These are phyloP conservation scores for Lactarius sanguifluus DNA, from an alignment of 768 basidiomycete genomes.

Conservation along the genomic window DNA sequence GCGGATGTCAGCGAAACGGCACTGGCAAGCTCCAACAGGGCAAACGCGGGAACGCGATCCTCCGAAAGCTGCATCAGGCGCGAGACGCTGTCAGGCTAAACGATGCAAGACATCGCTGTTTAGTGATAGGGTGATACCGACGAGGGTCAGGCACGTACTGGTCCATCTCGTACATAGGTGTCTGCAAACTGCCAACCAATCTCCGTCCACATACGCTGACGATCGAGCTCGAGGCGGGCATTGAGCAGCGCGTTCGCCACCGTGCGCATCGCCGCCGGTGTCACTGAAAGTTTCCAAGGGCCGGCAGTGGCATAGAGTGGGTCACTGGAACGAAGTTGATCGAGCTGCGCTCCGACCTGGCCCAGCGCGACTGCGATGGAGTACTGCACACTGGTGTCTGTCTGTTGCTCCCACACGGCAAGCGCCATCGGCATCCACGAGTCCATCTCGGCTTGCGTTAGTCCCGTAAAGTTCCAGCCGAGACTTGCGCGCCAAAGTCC, in stretches of 20 bases:
- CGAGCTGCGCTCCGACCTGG: conserved; percentile 44
- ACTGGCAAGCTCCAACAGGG: conserved; percentile 69
- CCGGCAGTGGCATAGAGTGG: conserved; percentile 40
- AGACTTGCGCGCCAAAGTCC: conserved; percentile 64
- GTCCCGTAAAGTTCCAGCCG: conserved; percentile 52
- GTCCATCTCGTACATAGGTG: conserved; percentile 39
- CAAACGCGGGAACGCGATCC: conserved; percentile 60
- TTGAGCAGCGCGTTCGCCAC: conserved; percentile 58
- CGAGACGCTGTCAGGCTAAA: conserved; percentile 39
- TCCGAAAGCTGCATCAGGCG: conserved; percentile 51
- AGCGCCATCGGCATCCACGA: conserved; percentile 49
- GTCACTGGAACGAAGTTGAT: conserved; percentile 44
- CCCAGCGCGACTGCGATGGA: conserved; percentile 54
- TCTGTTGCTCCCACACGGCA: conserved; percentile 60
- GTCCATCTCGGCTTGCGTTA: conserved; percentile 43
- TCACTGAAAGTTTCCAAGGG: conserved; percentile 44
- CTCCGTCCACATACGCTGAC: conserved; percentile 69
- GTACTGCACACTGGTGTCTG: conserved; percentile 65
- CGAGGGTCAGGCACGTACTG: conserved; percentile 14
- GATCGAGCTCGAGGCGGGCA: conserved; percentile 57
- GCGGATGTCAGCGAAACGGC: conserved; percentile 70
- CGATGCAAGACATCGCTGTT: background rate
- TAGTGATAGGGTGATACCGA: background rate
- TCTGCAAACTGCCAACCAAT: conserved; percentile 51
- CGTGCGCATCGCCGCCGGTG: conserved; percentile 41